Percentiles rank a stretch among this genome's conserved stretches.
Evolutionary conservation across 768 basidiomycete genomes (phyloP).

Genomic region (Trametes cingulata): DNA sequence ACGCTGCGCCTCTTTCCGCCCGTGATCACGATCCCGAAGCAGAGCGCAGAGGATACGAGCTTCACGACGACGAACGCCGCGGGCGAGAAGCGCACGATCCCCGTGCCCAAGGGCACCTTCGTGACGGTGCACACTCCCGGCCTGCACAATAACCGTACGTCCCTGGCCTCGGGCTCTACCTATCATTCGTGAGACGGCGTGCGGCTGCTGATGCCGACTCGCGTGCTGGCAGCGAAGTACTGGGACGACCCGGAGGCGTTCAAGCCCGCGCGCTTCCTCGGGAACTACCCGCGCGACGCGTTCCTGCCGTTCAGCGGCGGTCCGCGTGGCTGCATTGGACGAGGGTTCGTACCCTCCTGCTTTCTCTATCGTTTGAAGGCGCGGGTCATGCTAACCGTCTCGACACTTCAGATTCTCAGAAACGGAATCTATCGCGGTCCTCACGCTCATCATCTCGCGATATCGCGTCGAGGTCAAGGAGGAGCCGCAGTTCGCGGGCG

Average conservation of each 20-base stretch:
- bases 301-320: slow-evolving; percentile 55
- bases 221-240: slow-evolving; percentile 33
- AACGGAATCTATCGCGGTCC: slow-evolving; percentile 49
- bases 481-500: slow-evolving; percentile 39
- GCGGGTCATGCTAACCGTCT: too few species aligned
- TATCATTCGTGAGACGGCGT: neutral
- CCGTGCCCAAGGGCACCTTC: slow-evolving; percentile 26
- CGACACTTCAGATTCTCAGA: slow-evolving; percentile 39
- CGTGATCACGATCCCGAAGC: slow-evolving; percentile 21
- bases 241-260: slow-evolving; percentile 41
- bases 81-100: slow-evolving; percentile 25
- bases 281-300: slow-evolving; percentile 55
- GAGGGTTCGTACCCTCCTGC: too few species aligned
- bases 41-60: slow-evolving; percentile 26
- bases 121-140: slow-evolving; percentile 24
- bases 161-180: neutral
- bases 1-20: slow-evolving; percentile 35
- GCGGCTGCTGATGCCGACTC: neutral
- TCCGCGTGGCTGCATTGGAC: slow-evolving; percentile 47
- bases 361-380: too few species aligned
- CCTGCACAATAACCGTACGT: slow-evolving; percentile 35
- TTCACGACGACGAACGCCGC: slow-evolving; percentile 23
- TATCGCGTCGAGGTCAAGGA: slow-evolving; percentile 43
- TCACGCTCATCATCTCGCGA: slow-evolving; percentile 47
- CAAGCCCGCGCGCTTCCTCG: slow-evolving; percentile 48